These are phyloP conservation scores for Trichoderma reesei DNA, from an alignment of 495 filamentous ascomycete species.

Conservation along the genomic window DNA sequence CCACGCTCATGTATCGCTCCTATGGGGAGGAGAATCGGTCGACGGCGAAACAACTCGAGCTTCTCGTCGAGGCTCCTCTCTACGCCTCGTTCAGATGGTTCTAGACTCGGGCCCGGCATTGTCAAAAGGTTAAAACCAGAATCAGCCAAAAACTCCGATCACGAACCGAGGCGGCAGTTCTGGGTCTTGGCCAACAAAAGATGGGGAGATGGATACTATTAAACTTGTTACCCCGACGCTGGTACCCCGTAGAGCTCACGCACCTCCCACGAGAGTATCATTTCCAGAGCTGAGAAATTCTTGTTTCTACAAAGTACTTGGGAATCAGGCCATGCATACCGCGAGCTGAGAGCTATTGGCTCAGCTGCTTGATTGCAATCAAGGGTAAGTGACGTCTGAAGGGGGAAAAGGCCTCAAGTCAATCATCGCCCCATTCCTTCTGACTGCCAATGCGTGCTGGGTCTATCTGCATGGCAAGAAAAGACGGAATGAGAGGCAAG, in stretches of 20 bases:
- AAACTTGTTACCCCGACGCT: not conserved
- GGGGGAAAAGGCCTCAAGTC: not conserved
- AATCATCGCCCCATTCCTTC: not conserved
- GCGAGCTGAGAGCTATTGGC: not conserved
- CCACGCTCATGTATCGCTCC: not conserved
- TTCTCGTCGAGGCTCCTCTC: not conserved
- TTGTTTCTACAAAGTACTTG: not conserved
- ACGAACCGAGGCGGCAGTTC: not conserved
- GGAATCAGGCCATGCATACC: not conserved
- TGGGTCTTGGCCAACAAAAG: not conserved
- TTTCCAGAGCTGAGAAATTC: not conserved
- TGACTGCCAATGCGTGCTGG: not conserved
- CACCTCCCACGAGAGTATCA: not conserved
- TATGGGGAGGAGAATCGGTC: not conserved
- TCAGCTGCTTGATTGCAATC: not conserved
- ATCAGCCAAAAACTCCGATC: not conserved
- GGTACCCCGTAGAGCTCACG: not conserved
- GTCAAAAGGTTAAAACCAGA: not conserved
- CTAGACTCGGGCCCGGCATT: not conserved
- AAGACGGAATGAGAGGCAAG: not conserved
- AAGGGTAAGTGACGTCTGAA: not conserved
- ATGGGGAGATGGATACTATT: not conserved
- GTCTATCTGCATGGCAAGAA: not conserved
- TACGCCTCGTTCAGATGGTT: not conserved
- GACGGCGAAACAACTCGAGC: not conserved